Conservation (phyloP, 805 yeast genomes). For the Isabelozyma pseudorhagii region DNA sequence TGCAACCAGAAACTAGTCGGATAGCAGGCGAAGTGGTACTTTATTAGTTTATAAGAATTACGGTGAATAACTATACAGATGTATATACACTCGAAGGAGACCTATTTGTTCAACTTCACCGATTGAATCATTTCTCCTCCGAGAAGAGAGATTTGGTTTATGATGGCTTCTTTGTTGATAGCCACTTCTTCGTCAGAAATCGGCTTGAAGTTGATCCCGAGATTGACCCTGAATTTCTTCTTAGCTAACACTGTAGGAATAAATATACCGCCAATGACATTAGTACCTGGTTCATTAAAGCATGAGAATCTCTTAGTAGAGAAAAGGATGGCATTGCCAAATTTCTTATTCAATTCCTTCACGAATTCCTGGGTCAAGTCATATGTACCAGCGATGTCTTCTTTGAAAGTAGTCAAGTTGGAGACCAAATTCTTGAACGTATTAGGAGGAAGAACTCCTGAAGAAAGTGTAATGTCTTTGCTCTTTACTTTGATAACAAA, state of each 20-base stretch:
- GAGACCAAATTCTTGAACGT: conserved; percentile 61
- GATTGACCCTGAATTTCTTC: conserved; percentile 73
- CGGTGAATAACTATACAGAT: not conserved
- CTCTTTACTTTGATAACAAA: conserved; percentile 63
- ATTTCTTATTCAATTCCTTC: conserved; percentile 59
- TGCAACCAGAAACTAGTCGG: no score
- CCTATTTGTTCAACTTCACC: conserved; percentile 31
- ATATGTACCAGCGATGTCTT: conserved; percentile 43
- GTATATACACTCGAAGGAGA: not conserved
- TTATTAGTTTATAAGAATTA: no score
- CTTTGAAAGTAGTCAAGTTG: conserved; percentile 41
- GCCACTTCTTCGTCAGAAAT: conserved; percentile 47
- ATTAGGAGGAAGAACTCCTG: conserved; percentile 55
- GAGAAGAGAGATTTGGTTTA: conserved; percentile 63
- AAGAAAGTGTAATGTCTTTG: conserved; percentile 38
- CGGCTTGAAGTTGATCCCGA: conserved; percentile 74
- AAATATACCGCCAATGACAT: conserved; percentile 77
- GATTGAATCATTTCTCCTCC: conserved; percentile 61
- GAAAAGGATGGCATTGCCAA: conserved; percentile 65
- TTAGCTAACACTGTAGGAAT: conserved; percentile 60
- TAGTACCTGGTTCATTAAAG: conserved; percentile 51
- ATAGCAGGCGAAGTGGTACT: no score
- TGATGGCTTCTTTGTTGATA: conserved; percentile 69
- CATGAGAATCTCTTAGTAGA: conserved; percentile 58
- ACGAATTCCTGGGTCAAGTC: conserved; percentile 64